Base-by-base conservation (phyloP, 2,329 filamentous ascomycete genomes). In the Aspergillus sp. region DNA sequence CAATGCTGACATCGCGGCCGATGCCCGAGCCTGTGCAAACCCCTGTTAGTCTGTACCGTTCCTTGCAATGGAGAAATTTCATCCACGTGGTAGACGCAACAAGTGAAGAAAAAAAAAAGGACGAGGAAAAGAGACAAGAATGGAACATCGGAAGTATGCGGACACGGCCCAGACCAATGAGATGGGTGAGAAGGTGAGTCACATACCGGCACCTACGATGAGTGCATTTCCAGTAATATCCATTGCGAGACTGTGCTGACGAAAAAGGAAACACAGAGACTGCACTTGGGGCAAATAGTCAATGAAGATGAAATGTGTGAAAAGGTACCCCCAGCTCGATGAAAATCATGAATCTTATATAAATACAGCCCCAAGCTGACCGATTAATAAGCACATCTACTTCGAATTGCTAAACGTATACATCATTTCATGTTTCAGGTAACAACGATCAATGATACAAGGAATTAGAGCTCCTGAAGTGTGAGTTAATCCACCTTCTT, bases 151-250 rank as follows among this genome's bases (percentile, higher is more conserved):
- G 26, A 29, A 9, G 26, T 7, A 29, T 29, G 26, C 2, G 7
- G 7, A 9, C 26, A 9, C 26, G 26, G 7, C 26, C 7, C 26
- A 42, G 39, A 11, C 12, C 39, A 42, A 42, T 29, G 39, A 42
- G 7, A 42, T 42, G 39, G 6, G 11, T 42, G 39, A 16, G 5
- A 42, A 3, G 11, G 39, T 42, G 12, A 39, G 31, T 12, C 9
- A 14, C 57, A 45, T 61, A 55, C 61, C 61, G 42, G 61, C 61
- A 12, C 61, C 61, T 45, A 52, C 61, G 26, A 63, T 52, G 2
- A 63, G 42, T 10, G 59, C 61, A 5, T 61, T 49, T 18, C 61
- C 61, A 51, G 55, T 11, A 12, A 56, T 51, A 7, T 24, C 12
- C 22, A 55, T 14, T 42, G 14, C 5, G n/a, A 18, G 39, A 4